phyloP scores from a whole-genome alignment of 768 basidiomycete species.

The Russula sp. region DNA sequence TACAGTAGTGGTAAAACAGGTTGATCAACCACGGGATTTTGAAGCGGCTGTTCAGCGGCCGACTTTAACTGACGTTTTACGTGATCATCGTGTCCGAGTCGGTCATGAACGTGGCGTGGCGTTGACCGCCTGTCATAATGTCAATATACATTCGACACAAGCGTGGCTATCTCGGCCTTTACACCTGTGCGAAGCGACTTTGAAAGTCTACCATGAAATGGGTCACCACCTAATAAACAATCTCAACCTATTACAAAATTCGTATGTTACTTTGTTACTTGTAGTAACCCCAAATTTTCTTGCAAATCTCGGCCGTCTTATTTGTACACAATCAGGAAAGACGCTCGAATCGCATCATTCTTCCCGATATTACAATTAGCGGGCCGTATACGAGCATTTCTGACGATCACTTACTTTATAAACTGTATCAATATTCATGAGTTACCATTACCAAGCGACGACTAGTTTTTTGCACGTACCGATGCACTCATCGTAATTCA shows the following conservation, averaged over 20 bases:
- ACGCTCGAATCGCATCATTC: slow-evolving; percentile 34
- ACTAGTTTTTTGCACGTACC: slow-evolving; percentile 25
- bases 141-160: no score
- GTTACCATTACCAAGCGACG: neutral
- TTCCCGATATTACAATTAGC: slow-evolving; percentile 16
- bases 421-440: slow-evolving; percentile 16
- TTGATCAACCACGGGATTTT: neutral
- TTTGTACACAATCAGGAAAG: slow-evolving; percentile 31
- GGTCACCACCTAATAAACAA: neutral
- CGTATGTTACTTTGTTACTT: neutral
- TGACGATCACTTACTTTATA: slow-evolving; percentile 28
- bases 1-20: neutral
- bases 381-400: neutral
- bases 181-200: neutral
- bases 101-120: neutral
- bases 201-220: neutral
- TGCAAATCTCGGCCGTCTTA: no score
- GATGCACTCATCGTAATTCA: slow-evolving; percentile 35
- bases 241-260: neutral
- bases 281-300: no score
- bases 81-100: no score
- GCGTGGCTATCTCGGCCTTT: no score
- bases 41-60: neutral
- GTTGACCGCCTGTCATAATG: no score
- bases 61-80: neutral